These are phyloP conservation scores for Phialophora expanda DNA, from an alignment of 2,329 filamentous ascomycete genomes.

Conservation along the genomic window DNA sequence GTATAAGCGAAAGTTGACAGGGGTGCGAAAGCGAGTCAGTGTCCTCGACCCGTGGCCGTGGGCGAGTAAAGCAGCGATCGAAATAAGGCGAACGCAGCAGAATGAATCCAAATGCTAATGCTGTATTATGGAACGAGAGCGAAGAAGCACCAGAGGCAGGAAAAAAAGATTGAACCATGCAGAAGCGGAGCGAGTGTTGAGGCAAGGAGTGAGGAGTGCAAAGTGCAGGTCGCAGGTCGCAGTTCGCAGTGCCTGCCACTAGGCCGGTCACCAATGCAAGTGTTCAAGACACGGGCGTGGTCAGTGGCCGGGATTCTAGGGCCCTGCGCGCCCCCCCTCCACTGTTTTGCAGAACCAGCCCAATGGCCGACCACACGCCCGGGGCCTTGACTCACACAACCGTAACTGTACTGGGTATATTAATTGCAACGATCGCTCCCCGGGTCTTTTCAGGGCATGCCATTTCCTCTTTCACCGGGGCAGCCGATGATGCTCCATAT, in stretches of 20 bases:
- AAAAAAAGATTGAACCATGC: slow-evolving; percentile 7
- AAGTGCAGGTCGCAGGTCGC: background rate
- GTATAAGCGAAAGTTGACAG: slow-evolving; percentile 4
- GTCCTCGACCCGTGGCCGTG: background rate
- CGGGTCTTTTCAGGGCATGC: background rate
- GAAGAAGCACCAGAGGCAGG: background rate
- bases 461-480: background rate
- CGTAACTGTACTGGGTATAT: background rate
- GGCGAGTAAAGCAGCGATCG: background rate
- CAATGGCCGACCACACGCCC: slow-evolving; percentile 8
- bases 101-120: background rate
- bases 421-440: background rate
- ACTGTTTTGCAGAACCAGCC: slow-evolving; percentile 5
- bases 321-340: background rate
- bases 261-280: slow-evolving; percentile 12
- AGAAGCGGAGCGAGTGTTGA: background rate
- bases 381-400: slow-evolving; percentile 2
- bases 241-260: slow-evolving; percentile 3
- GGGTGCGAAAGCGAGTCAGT: slow-evolving; percentile 1
- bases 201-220: slow-evolving; percentile 9
- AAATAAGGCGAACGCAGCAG: background rate
- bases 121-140: slow-evolving; percentile 4
- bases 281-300: slow-evolving; percentile 6
- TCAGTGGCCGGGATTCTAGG: slow-evolving; percentile 2
- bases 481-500: background rate